Evolutionary conservation across 495 filamentous ascomycete genomes (phyloP).

Genomic region (Neurospora intermedia): DNA sequence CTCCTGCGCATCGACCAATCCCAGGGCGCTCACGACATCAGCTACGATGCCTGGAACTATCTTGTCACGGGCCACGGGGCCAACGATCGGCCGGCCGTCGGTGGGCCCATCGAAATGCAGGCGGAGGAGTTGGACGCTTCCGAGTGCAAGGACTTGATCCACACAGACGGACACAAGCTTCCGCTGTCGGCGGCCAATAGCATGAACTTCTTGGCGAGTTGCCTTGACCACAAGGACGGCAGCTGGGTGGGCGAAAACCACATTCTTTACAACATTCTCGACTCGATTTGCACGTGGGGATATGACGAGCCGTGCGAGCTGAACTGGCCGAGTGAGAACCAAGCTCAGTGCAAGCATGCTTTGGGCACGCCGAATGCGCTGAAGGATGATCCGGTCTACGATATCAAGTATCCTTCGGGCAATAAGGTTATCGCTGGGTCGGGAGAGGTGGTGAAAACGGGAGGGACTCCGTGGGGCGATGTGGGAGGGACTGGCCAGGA

Average conservation of each 20-base stretch:
- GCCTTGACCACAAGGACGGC: slow-evolving; percentile 23
- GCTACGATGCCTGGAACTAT: slow-evolving; percentile 43
- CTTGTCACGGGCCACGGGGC: slow-evolving; percentile 35
- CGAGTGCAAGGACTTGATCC: slow-evolving; percentile 27
- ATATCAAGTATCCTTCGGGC: slow-evolving; percentile 35
- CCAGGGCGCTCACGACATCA: slow-evolving; percentile 36
- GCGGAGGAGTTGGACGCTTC: slow-evolving; percentile 26
- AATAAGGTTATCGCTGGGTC: slow-evolving; percentile 27
- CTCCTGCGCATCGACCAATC: slow-evolving; percentile 38
- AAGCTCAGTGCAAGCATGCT: slow-evolving; percentile 27
- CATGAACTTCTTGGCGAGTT: slow-evolving; percentile 38
- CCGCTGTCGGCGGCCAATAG: slow-evolving; percentile 40
- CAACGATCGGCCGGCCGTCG: slow-evolving; percentile 30
- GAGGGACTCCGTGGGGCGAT: background rate
- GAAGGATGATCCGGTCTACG: slow-evolving; percentile 31
- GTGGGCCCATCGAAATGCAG: slow-evolving; percentile 33
- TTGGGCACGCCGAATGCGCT: slow-evolving; percentile 27
- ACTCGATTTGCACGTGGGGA: slow-evolving; percentile 33
- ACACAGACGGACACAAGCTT: slow-evolving; percentile 31
- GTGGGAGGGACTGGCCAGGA: background rate
- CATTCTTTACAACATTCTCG: slow-evolving; percentile 35
- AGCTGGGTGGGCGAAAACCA: slow-evolving; percentile 35
- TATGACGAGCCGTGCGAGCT: slow-evolving; percentile 34
- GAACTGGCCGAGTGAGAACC: slow-evolving; percentile 37
- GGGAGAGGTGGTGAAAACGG: slow-evolving; percentile 21